These are phyloP conservation scores for Cochlearia excelsa DNA, from an alignment of 345 rosid species.

Conservation along the genomic window DNA sequence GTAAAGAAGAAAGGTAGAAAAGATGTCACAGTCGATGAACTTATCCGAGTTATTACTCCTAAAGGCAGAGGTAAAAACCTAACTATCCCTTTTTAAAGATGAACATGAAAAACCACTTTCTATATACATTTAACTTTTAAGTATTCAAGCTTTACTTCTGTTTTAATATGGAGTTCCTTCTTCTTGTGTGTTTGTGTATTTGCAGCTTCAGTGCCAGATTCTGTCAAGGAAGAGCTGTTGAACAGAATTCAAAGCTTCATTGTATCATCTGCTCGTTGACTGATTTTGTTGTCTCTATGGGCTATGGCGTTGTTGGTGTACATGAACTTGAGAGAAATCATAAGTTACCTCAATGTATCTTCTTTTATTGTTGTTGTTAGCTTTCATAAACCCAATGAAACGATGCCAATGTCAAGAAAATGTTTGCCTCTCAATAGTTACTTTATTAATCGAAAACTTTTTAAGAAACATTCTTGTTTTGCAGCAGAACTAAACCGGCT, in stretches of 20 bases:
- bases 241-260: constrained; percentile 58
- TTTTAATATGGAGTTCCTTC: neutral
- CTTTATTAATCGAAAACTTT: no score
- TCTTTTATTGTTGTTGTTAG: no score
- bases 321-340: constrained; percentile 2
- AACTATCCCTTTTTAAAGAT: neutral
- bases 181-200: constrained; percentile 10
- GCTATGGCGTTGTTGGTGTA: neutral
- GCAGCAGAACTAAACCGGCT: no score
- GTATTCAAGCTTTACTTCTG: no score
- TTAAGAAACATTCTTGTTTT: no score
- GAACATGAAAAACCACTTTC: neutral
- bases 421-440: no score
- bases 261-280: constrained; percentile 41
- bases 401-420: no score
- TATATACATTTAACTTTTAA: neutral
- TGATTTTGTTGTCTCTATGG: neutral
- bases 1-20: constrained; percentile 71
- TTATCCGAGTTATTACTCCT: constrained; percentile 68
- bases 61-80: constrained; percentile 68
- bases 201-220: constrained; percentile 71
- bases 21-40: constrained; percentile 77
- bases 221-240: constrained; percentile 67
- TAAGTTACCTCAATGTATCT: neutral
- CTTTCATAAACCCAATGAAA: no score